Evolutionary conservation across 2,329 filamentous ascomycete species (phyloP).

Genomic region (Arthrobotrys megalospora): DNA sequence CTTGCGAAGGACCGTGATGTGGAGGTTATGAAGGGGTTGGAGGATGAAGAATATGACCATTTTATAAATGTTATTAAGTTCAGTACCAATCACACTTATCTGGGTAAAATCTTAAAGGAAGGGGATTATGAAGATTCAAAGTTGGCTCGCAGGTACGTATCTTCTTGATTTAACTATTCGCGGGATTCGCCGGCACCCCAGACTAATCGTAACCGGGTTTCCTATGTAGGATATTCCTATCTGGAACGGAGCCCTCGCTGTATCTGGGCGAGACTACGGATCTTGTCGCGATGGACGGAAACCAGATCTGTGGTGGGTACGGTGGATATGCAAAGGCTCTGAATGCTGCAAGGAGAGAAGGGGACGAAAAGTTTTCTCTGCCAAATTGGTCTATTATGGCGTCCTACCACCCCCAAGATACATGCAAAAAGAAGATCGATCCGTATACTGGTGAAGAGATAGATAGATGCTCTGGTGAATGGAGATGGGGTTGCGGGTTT

Average conservation of each 20-base stretch:
- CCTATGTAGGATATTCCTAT: neutral
- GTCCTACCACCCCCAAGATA: slow-evolving; percentile 1
- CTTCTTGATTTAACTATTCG: neutral
- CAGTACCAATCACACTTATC: neutral
- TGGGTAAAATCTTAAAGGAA: neutral
- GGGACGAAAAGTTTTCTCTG: neutral
- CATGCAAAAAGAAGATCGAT: neutral
- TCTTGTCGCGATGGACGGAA: neutral
- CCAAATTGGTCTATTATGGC: slow-evolving; percentile 24
- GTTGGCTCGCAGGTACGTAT: neutral
- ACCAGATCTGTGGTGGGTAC: neutral
- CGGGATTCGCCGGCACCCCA: neutral
- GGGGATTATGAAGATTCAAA: neutral
- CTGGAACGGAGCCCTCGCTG: neutral
- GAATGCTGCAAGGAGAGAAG: neutral
- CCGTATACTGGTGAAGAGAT: neutral
- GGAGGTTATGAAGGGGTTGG: neutral
- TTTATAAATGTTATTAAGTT: neutral
- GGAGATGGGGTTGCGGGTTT: slow-evolving; percentile 2
- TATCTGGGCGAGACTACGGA: neutral
- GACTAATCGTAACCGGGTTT: neutral
- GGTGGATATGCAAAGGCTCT: neutral
- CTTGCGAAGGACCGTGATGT: neutral
- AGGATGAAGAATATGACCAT: neutral
- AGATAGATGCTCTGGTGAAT: neutral